A percentile compares a stretch with the other conserved stretches of the same genome.
phyloP scores from a whole-genome alignment of 78 protist species.

The Diacronema lutheri region DNA sequence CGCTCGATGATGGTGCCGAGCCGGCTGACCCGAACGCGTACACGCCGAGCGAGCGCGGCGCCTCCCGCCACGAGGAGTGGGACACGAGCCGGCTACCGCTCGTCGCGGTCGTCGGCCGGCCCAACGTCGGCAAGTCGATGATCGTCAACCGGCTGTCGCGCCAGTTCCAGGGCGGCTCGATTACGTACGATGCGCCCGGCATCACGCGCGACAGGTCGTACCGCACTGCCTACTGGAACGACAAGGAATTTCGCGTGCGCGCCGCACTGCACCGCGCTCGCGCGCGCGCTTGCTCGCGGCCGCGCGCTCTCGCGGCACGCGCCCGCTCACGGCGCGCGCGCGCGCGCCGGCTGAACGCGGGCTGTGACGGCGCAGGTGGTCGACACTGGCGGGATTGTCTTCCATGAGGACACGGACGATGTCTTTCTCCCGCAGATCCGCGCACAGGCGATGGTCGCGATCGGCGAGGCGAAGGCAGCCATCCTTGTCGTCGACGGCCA shows the following conservation, averaged over 20 bases:
- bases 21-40: too few relatives aligned
- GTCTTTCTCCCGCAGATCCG: constrained; percentile 14
- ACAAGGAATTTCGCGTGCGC: neutral
- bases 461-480: neutral
- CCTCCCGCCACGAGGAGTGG: neutral
- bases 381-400: constrained; percentile 71
- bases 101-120: constrained; percentile 67
- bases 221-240: neutral
- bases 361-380: constrained; percentile 26
- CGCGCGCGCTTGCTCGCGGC: neutral
- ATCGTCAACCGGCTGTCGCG: constrained; percentile 31
- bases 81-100: constrained; percentile 20
- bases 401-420: neutral
- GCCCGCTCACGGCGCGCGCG: too few relatives aligned
- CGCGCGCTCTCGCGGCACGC: too few relatives aligned
- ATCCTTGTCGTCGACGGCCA: constrained; percentile 10
- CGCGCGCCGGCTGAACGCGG: too few relatives aligned
- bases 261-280: neutral
- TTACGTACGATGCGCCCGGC: neutral
- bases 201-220: constrained; percentile 12
- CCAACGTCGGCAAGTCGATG: constrained; percentile 74
- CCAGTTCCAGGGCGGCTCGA: neutral
- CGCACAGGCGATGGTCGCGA: constrained; percentile 3
- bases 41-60: too few relatives aligned
- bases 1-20: too few relatives aligned